Percentiles rank a stretch among this genome's conserved stretches.
These are phyloP conservation scores for Paraphaeosphaeria minitans DNA, from an alignment of 2,329 filamentous ascomycete genomes.

Conservation along the genomic window DNA sequence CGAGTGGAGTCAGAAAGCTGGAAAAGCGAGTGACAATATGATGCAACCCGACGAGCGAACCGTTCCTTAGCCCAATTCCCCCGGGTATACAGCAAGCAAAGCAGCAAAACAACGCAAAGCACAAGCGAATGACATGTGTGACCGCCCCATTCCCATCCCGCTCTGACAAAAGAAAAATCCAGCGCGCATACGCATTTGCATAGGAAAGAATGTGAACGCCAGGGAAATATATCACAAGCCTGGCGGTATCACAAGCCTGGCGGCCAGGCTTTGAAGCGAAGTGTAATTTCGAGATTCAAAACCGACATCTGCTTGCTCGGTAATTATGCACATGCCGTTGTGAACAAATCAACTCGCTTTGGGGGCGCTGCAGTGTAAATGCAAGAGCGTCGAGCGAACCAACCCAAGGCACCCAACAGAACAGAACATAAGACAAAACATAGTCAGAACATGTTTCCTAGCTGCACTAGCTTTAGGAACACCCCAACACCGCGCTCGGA, in stretches of 20 bases:
- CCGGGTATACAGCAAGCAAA: constrained; percentile 9
- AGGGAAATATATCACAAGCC: neutral
- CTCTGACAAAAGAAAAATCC: neutral
- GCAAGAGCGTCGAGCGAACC: constrained; percentile 1
- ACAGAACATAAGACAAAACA: neutral
- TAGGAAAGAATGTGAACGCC: neutral
- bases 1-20: neutral
- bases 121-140: neutral
- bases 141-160: neutral
- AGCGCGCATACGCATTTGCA: neutral
- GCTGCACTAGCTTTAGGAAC: constrained; percentile 43
- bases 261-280: neutral
- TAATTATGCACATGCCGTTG: neutral
- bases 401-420: neutral
- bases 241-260: too few relatives aligned
- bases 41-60: neutral
- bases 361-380: constrained; percentile 3
- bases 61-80: neutral
- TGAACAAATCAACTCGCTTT: neutral
- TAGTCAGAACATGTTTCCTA: constrained; percentile 27
- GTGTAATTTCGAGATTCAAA: neutral
- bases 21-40: neutral
- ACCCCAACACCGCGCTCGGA: constrained; percentile 45
- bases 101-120: neutral
- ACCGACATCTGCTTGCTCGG: neutral